Evolutionary conservation across 208 protist species (phyloP), one percentile per base, ranked within the genome.

Genomic region (Crithidia acanthocephali): DNA sequence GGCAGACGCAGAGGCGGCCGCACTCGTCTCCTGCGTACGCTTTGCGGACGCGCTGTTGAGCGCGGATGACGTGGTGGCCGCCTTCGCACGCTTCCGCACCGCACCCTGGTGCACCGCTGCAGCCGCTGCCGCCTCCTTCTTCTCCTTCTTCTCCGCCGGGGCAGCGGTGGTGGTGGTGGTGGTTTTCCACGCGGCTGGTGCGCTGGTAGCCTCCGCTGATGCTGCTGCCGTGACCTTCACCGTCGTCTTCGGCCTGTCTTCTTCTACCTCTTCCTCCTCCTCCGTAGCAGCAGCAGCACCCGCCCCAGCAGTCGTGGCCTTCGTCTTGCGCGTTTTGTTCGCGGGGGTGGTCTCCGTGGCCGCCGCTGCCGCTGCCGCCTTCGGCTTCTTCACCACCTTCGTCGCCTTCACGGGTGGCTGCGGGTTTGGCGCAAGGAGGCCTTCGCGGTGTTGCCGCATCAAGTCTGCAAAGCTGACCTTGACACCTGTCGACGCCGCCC

Each of bases 361-460:
- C 13, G 37, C 37, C 6, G 37, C 37, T 42, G 37, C 61, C 7
- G 70, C 9, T 20, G 68, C 30, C 20, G n/a, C 53, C 59, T 79
- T 79, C 20, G 61, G 57, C 59, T 63, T 56, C 65, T 79, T 83
- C 22, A 84, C 69, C 1, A 84, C 79, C 1, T 51, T 72, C 3
- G 79, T 80, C 15, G 70, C 50, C 70, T 84, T 80, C 30, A 84
- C 79, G 0, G 68, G 47, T 3, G 74, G 74, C 65, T 72, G 76
- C 58, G 57, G 33, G 11, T 25, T 33, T 1, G 76, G 76, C 20
- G 67, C 72, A 28, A 72, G 30, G 22, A 71, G 48, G n/a, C 70
- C 67, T 52, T 80, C 76, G 35, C 75, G 76, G 61, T 80, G 77
- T 53, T 70, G 63, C 15, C 71, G 72, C 69, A 83, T 82, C 11